Evolutionary conservation across 371 early-diverging fungal genomes (phyloP).

Genomic region (Rhizopus stolonifer): DNA sequence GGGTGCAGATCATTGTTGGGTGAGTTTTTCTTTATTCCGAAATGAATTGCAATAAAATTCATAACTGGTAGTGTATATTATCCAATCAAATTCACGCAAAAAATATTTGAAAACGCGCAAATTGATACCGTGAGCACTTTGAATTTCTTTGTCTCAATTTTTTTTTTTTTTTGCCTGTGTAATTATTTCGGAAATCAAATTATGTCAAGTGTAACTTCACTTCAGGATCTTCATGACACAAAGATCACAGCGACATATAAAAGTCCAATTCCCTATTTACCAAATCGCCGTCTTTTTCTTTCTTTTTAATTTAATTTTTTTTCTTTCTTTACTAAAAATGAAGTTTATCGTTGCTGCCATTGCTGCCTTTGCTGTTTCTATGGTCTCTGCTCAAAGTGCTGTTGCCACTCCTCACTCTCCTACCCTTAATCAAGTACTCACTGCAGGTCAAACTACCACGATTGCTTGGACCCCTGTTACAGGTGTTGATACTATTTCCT

Average conservation of each 20-base stretch:
- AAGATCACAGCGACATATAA: constrained; percentile 6
- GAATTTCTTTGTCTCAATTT: too few relatives aligned
- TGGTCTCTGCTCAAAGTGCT: constrained; percentile 31
- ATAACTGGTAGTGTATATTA: too few relatives aligned
- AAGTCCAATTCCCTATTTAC: constrained; percentile 7
- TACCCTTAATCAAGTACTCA: constrained; percentile 29
- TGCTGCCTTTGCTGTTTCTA: constrained; percentile 33
- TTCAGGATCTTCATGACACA: not conserved
- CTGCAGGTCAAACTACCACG: constrained; percentile 34
- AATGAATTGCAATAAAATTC: too few relatives aligned
- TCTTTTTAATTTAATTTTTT: constrained; percentile 2
- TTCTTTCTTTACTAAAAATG: constrained; percentile 22
- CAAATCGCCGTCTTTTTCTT: not conserved
- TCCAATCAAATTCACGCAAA: too few relatives aligned
- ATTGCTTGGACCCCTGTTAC: constrained; percentile 38
- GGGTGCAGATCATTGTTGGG: too few relatives aligned
- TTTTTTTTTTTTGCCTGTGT: too few relatives aligned
- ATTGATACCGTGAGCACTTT: too few relatives aligned
- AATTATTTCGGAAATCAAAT: too few relatives aligned
- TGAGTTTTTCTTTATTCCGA: too few relatives aligned
- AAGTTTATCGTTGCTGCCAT: constrained; percentile 37
- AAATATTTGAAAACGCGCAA: too few relatives aligned
- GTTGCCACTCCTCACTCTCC: constrained; percentile 35
- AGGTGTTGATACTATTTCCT: constrained; percentile 30
- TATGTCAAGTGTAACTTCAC: too few relatives aligned